Conservation (phyloP, 805 yeast genomes). For the Teunomyces panamensis region DNA sequence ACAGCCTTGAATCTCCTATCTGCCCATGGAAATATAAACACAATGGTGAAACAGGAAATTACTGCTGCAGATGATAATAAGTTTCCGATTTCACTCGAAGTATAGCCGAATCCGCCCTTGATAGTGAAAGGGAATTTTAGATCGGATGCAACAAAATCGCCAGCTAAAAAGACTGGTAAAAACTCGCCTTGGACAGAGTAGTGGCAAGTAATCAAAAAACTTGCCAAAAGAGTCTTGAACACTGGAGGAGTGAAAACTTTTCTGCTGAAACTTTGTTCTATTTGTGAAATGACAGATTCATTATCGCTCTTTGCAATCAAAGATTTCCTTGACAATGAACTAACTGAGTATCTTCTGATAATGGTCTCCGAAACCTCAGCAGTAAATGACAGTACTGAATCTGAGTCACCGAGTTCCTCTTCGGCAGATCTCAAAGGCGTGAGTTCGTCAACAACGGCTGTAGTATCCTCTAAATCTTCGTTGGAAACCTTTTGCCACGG, state of each 20-base stretch:
- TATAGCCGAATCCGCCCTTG: conserved; percentile 52
- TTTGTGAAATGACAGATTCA: conserved; percentile 4
- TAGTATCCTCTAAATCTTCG: background rate
- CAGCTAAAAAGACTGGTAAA: conserved; percentile 53
- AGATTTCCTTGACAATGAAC: conserved; percentile 12
- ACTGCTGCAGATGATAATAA: conserved; percentile 53
- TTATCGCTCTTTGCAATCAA: conserved; percentile 3
- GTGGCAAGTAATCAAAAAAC: conserved; percentile 47
- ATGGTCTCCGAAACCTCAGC: conserved; percentile 8
- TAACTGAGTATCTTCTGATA: conserved; percentile 16
- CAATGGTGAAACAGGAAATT: conserved; percentile 48
- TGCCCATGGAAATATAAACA: conserved; percentile 50
- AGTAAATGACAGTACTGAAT: background rate
- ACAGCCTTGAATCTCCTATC: conserved; percentile 48
- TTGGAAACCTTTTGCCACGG: background rate
- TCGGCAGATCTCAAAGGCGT: background rate
- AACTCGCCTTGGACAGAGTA: conserved; percentile 51
- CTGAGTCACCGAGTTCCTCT: background rate
- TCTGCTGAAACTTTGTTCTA: conserved; percentile 15
- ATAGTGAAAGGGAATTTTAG: conserved; percentile 48
- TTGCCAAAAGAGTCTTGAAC: conserved; percentile 28
- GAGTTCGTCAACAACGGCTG: background rate
- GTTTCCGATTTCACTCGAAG: conserved; percentile 46
- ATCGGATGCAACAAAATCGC: conserved; percentile 17
- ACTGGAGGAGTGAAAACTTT: conserved; percentile 30